These are phyloP conservation scores for Dimocarpus longan DNA, from an alignment of 345 rosid species.

Conservation along the genomic window DNA sequence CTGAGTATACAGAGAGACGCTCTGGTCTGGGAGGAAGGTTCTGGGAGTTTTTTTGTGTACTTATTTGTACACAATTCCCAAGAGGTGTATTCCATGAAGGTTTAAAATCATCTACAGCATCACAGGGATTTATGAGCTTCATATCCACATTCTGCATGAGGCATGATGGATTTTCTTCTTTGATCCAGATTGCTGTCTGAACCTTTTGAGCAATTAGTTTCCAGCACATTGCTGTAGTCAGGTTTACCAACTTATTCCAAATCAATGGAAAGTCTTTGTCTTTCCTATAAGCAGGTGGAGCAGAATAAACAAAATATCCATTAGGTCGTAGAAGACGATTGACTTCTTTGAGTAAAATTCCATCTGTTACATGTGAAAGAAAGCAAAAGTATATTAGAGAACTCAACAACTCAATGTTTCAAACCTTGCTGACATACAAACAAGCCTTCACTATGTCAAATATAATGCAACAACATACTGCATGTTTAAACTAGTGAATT, in stretches of 20 bases:
- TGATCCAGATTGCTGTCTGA: slow-evolving; percentile 95
- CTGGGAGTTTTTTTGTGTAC: slow-evolving; percentile 30
- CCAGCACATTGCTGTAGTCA: slow-evolving; percentile 94
- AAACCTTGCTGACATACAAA: slow-evolving; percentile 8
- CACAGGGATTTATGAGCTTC: slow-evolving; percentile 67
- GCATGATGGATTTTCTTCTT: slow-evolving; percentile 63
- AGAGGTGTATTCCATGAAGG: slow-evolving; percentile 85
- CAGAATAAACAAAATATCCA: slow-evolving; percentile 91
- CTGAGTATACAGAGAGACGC: slow-evolving; percentile 65
- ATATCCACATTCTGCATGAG: slow-evolving; percentile 55
- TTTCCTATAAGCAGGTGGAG: slow-evolving; percentile 87
- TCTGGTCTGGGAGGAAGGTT: slow-evolving; percentile 67
- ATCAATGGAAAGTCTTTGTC: slow-evolving; percentile 82
- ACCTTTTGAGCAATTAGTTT: slow-evolving; percentile 79
- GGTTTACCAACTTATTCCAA: slow-evolving; percentile 76
- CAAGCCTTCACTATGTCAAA: neutral
- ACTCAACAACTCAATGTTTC: slow-evolving; percentile 7
- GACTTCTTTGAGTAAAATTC: slow-evolving; percentile 89
- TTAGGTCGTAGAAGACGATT: slow-evolving; percentile 73
- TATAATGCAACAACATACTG: neutral
- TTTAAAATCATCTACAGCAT: slow-evolving; percentile 49
- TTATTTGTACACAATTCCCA: slow-evolving; percentile 56
- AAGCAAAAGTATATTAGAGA: slow-evolving; percentile 4
- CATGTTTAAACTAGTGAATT: neutral
- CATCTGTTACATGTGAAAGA: slow-evolving; percentile 48